A percentile compares a stretch with the other conserved stretches of the same genome.
These are phyloP conservation scores for Penicillium bialowiezense DNA, from an alignment of 495 filamentous ascomycete species.

Conservation along the genomic window DNA sequence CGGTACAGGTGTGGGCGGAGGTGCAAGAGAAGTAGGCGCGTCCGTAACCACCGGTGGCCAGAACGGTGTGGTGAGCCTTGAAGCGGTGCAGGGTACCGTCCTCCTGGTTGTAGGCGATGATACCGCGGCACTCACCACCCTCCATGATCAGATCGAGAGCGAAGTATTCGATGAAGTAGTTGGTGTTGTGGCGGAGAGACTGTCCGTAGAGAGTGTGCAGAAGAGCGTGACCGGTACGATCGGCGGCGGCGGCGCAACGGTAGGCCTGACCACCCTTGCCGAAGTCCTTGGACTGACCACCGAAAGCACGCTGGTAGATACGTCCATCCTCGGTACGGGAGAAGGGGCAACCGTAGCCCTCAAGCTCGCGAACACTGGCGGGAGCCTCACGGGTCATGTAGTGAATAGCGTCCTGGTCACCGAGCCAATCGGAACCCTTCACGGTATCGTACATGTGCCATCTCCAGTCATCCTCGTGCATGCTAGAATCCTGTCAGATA, in stretches of 20 bases:
- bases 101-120: conserved; percentile 96
- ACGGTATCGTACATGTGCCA: conserved; percentile 99
- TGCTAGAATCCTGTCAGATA: conserved; percentile 42
- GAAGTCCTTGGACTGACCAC: conserved; percentile 91
- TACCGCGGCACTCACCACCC: conserved; percentile 91
- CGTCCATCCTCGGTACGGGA: conserved; percentile 95
- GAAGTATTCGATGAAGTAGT: conserved; percentile 99
- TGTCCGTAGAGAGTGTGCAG: conserved; percentile 98
- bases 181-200: conserved; percentile 93
- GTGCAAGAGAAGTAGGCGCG: conserved; percentile 98
- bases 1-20: conserved; percentile 95
- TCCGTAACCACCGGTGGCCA: conserved; percentile 95
- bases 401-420: conserved; percentile 98
- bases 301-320: conserved; percentile 98
- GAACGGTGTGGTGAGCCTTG: conserved; percentile 90
- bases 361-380: conserved; percentile 85
- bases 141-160: conserved; percentile 95
- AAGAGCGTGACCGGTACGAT: conserved; percentile 93
- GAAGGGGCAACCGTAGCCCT: conserved; percentile 97
- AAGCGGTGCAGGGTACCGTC: conserved; percentile 96
- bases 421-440: conserved; percentile 97
- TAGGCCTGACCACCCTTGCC: conserved; percentile 97
- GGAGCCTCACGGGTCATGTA: conserved; percentile 98
- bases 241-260: conserved; percentile 91
- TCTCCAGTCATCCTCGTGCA: conserved; percentile 93